phyloP scores from a whole-genome alignment of 352 stramenopile genomes.

The Phytophthora idaei region DNA sequence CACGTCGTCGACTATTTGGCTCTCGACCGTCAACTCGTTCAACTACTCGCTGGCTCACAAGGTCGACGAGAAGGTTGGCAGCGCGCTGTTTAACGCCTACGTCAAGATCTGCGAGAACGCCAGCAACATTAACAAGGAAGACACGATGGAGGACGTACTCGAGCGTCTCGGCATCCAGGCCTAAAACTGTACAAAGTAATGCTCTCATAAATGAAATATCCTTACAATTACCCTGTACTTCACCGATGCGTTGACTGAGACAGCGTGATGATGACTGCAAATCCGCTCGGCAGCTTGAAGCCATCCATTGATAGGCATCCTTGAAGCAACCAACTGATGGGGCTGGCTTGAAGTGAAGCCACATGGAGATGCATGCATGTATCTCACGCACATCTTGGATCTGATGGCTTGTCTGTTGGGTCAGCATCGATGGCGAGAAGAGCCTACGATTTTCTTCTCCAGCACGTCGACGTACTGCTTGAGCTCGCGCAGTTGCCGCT shows the following conservation, averaged over 20 bases:
- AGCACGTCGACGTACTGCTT: constrained; percentile 36
- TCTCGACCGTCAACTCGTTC: constrained; percentile 53
- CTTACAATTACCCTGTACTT: background rate
- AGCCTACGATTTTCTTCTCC: constrained; percentile 37
- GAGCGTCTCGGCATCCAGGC: constrained; percentile 31
- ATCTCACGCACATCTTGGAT: background rate
- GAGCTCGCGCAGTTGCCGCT: constrained; percentile 25
- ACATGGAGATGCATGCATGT: background rate
- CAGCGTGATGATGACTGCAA: background rate
- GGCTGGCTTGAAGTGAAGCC: background rate
- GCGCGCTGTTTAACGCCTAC: constrained; percentile 58
- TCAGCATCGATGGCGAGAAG: background rate
- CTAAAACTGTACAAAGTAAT: background rate
- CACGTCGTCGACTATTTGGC: constrained; percentile 54
- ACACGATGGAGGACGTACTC: constrained; percentile 52
- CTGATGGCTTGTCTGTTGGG: background rate
- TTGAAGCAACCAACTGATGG: constrained; percentile 5
- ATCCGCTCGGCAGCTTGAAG: background rate
- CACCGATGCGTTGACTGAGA: background rate
- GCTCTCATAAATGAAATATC: background rate
- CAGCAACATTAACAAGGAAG: constrained; percentile 44
- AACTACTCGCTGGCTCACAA: constrained; percentile 75
- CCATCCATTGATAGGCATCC: background rate
- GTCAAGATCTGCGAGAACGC: constrained; percentile 61
- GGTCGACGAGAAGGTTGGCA: constrained; percentile 42